Base-by-base conservation (phyloP, 2,329 filamentous ascomycete genomes). In the Graphiopsis chlorocephala region DNA sequence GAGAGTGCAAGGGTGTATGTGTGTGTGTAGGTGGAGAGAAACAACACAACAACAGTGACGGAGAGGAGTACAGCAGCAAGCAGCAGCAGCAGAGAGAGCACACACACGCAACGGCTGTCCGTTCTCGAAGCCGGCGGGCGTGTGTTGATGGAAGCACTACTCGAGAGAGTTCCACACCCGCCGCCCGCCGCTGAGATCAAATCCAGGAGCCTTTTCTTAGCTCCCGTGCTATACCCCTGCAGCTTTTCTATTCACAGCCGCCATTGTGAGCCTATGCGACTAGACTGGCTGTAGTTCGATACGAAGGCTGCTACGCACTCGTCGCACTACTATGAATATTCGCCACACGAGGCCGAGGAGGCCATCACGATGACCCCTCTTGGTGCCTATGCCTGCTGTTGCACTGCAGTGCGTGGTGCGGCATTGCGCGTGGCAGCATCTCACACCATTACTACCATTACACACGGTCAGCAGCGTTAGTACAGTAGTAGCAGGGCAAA, bases 81-180 rank as follows among this genome's bases (percentile, higher is more conserved):
- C 14, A 29, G 28, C 26, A 56, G 31, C 12, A 38, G 53, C 53
- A 56, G 28, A 31, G 17, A 11, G 28, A n/a, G 20, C 47, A 50
- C n/a, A 48, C 23, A 45, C 38, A 45, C 20, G 38, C 38, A 45
- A 45, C 38, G 38, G 38, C 38, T 15, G 8, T 45, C 38, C n/a
- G 38, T 45, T 50, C 50, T 53, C 50, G 28, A 56, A 31, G 53
- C 53, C 53, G 53, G 53, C n/a, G 15, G 52, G 28, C 15, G 14
- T 56, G 53, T 56, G 53, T 56, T 56, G 53, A 56, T 56, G 53
- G 53, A 56, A 35, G 31, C 53, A 12, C 47, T 20, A 50, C 52
- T 56, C 48, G 7, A 25, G 45, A 48, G 45, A 48, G 29, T 48
- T 48, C 45, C 45, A 48, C 45, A 53, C 50, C 50, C 50, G 50